Base-by-base conservation (phyloP, 2,329 filamentous ascomycete genomes). In the Fusarium decemcellulare region DNA sequence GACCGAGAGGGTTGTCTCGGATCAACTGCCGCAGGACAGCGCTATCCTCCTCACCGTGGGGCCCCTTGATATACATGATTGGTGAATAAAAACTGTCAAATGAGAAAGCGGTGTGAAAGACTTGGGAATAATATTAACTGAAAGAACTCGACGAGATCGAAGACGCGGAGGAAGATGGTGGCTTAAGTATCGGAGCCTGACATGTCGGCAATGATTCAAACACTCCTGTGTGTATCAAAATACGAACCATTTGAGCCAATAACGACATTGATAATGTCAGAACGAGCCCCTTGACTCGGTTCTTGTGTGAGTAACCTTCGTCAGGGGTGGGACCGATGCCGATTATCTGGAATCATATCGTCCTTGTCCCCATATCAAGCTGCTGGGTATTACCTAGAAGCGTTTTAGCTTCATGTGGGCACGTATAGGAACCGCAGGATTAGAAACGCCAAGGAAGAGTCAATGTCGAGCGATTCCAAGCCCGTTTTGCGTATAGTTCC, bases 1-100 rank as follows among this genome's bases (percentile, higher is more conserved):
- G 81, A 1, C 90, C 90, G 0, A 92, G 81, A 0, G 90, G 88
- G 71, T 91, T 87, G 14, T 86, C 82, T 18, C 81, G 82, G 71
- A 92, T 88, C 54, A 92, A 81, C 58, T 85, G 77, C 36, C 85
- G 85, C 23, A 92, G 83, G 4, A 79, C 78, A 0, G 80, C 77
- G 58, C 88, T 79, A 59, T 81, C 76, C 8, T 78, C 70, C 67
- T 91, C 89, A 10, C 82, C 85, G 76, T 90, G 88, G 15, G 76
- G 82, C 11, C 76, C 77, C 18, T 82, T 85, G 67, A 91, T 83
- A 78, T 91, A 87, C 90, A 92, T 91, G 47, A 37, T 16, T 18
- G 9, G 15, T 14, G 16, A 14, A n/a, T 18, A 12, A 29, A 46
- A 3, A 2, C 3, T 32, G 23, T 1, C 7, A 15, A 0, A 48